Evolutionary conservation across 805 yeast genomes (phyloP).

Genomic region (Candida nemodendra): DNA sequence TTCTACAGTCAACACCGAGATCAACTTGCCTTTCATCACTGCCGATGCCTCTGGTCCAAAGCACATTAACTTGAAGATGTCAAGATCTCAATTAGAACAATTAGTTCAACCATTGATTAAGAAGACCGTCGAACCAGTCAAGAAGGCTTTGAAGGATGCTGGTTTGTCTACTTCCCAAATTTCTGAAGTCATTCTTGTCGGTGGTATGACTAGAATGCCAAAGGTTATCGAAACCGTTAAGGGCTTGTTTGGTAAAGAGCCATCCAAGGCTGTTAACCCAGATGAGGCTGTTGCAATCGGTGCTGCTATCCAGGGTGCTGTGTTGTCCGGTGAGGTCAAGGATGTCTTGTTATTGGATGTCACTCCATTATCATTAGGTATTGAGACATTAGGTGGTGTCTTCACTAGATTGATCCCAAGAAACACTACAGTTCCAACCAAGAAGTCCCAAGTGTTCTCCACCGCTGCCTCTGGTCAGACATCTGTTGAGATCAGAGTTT

Average conservation of each 20-base stretch:
- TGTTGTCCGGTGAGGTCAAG: slow-evolving; percentile 76
- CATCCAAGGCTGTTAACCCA: slow-evolving; percentile 77
- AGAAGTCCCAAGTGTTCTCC: slow-evolving; percentile 94
- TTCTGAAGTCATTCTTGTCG: slow-evolving; percentile 75
- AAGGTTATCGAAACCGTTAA: slow-evolving; percentile 64
- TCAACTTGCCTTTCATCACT: slow-evolving; percentile 68
- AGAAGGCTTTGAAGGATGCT: slow-evolving; percentile 73
- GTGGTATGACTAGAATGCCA: slow-evolving; percentile 93
- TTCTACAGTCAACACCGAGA: slow-evolving; percentile 57
- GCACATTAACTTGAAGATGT: slow-evolving; percentile 56
- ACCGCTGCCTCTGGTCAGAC: slow-evolving; percentile 97
- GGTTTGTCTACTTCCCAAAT: slow-evolving; percentile 61
- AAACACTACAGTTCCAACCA: slow-evolving; percentile 95
- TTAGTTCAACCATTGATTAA: slow-evolving; percentile 66
- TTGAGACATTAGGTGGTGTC: slow-evolving; percentile 97
- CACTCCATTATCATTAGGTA: slow-evolving; percentile 88
- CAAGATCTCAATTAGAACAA: slow-evolving; percentile 66
- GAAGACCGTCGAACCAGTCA: slow-evolving; percentile 70
- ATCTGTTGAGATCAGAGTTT: slow-evolving; percentile 94
- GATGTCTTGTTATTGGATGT: slow-evolving; percentile 78
- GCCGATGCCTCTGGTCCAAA: slow-evolving; percentile 48
- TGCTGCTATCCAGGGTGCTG: slow-evolving; percentile 89
- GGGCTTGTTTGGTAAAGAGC: slow-evolving; percentile 57
- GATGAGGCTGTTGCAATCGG: slow-evolving; percentile 92
- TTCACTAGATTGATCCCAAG: slow-evolving; percentile 88